Percentiles rank a stretch among this genome's conserved stretches.
Conservation (phyloP, 75 land plant species). For the Pinus taeda region DNA sequence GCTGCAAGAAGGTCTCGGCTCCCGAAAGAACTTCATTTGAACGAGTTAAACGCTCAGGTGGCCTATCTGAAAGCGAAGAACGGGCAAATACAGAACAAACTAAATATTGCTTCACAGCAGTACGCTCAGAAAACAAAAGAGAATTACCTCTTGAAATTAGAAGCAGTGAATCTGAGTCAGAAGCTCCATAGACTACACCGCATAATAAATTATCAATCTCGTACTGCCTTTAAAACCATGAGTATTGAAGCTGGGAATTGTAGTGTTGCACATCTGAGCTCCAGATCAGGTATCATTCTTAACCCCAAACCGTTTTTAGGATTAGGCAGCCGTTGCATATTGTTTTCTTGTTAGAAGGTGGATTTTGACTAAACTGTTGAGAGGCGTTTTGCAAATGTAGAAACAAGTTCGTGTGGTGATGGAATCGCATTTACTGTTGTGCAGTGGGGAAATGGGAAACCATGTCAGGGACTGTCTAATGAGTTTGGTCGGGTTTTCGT, state of each 20-base stretch:
- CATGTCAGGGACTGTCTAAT: too few species aligned
- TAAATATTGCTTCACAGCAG: conserved; percentile 42
- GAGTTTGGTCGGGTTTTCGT: too few species aligned
- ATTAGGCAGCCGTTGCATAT: too few species aligned
- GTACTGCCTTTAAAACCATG: not conserved
- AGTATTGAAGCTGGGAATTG: not conserved
- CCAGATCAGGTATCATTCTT: too few species aligned
- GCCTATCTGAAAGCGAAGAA: conserved; percentile 54
- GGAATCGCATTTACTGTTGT: too few species aligned
- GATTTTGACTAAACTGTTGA: too few species aligned
- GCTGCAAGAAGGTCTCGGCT: conserved; percentile 72
- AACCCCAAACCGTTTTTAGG: too few species aligned
- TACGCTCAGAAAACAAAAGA: conserved; percentile 40
- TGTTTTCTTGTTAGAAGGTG: too few species aligned
- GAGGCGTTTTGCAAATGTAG: too few species aligned
- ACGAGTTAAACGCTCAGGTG: conserved; percentile 65
- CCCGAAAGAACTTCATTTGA: conserved; percentile 66
- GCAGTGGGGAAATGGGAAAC: too few species aligned
- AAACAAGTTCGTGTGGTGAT: too few species aligned
- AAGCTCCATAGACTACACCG: conserved; percentile 27
- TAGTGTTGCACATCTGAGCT: not conserved
- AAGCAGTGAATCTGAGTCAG: conserved; percentile 40
- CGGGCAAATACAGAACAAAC: conserved; percentile 33
- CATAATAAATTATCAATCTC: conserved; percentile 1
- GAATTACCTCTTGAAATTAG: conserved; percentile 37